Evolutionary conservation across 176 grass and related monocot genomes (phyloP), one percentile per base, ranked within the genome.

Genomic region (Avena eriantha): DNA sequence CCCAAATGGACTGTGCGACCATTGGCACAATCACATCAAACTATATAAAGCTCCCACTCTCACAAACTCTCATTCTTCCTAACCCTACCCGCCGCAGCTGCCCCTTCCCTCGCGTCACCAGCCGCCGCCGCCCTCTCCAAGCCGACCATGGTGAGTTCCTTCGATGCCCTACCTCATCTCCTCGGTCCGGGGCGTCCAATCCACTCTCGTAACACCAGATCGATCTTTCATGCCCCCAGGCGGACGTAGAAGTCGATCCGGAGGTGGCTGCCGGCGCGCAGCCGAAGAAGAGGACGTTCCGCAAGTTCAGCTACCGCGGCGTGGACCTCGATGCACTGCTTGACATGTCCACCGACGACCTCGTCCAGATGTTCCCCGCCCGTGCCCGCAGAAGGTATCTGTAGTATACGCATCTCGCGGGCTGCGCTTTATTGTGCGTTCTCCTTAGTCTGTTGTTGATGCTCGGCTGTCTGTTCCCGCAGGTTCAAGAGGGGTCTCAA

Each of bases 241-340:
- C 93, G 80, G 91, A 93, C 41, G 65, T 84, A 15, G 91, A 90
- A 1, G 95, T 95, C 53, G 95, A 98, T 10, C 80, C 90, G 14
- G 90, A 89, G 73, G 93, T 92, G 16, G 87, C 76, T 79, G 91
- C 91, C 57, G 93, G 57, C 80, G 90, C 35, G 83, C 89, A 73
- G 76, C 93, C 91, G 78, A 98, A 95, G 91, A 98, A 98, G 93
- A 98, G 95, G 86, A 95, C 95, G 72, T 98, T 98, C 71, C 92
- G 95, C 89, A 98, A 98, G 86, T 98, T 83, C 93, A 91, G 91
- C 76, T 98, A 93, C 90, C 88, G 95, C 11, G 93, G 95, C 50
- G 93, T 98, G 47, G 95, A 98, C 61, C 95, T 98, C 53, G 95
- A 98, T 49, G 85, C 91, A 70, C 95, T 93, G 72, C 95, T 98